A percentile compares a stretch with the other conserved stretches of the same genome.
Conservation (phyloP, 257 asterid genomes). For the Hygrophila difformis region DNA sequence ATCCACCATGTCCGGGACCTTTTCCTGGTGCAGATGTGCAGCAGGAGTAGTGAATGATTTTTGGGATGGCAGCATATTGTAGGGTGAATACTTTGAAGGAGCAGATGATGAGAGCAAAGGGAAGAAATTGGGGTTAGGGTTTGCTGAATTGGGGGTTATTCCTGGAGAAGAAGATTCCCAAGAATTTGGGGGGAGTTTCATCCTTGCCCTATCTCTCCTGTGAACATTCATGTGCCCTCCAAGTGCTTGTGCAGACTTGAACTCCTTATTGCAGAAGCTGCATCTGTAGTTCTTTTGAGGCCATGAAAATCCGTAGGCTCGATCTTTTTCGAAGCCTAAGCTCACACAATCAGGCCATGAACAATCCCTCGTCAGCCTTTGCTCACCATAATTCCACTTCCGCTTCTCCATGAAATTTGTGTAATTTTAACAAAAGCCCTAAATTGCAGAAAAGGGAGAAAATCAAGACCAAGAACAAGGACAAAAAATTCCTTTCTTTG, state of each 20-base stretch:
- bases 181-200: constrained; percentile 44
- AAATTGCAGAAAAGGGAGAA: background rate
- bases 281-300: constrained; percentile 49
- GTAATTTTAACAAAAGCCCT: background rate
- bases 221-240: constrained; percentile 80
- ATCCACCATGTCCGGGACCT: constrained; percentile 12
- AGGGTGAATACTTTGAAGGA: background rate
- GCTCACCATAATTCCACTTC: constrained; percentile 22
- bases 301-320: constrained; percentile 43
- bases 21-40: constrained; percentile 12
- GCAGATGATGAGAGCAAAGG: background rate
- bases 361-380: constrained; percentile 15
- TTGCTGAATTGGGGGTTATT: constrained; percentile 32
- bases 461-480: too few relatives aligned
- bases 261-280: constrained; percentile 67
- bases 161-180: constrained; percentile 25
- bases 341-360: constrained; percentile 24
- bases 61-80: background rate
- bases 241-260: constrained; percentile 73
- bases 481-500: too few relatives aligned
- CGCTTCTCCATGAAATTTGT: constrained; percentile 33
- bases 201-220: constrained; percentile 58
- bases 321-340: constrained; percentile 38
- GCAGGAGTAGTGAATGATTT: constrained; percentile 12
- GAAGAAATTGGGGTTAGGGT: constrained; percentile 14